Evolutionary conservation across 108 stramenopile species (phyloP).

Genomic region (Heterococcus sp.): DNA sequence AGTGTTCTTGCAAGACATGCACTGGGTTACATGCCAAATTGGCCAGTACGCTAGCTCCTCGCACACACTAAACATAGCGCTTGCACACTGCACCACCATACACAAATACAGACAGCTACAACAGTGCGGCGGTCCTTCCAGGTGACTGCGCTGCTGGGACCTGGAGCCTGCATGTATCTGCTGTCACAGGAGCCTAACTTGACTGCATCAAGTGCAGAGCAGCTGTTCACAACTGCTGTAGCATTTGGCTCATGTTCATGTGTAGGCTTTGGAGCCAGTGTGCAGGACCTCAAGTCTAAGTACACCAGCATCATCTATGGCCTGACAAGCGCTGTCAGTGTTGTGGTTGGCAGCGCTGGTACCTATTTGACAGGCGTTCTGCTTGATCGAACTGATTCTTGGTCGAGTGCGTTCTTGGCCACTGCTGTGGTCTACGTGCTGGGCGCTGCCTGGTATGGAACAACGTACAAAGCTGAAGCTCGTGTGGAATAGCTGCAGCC

Average conservation of each 20-base stretch:
- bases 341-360: constrained; percentile 15
- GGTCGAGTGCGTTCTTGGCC: constrained; percentile 35
- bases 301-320: constrained; percentile 80
- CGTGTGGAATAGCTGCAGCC: too few relatives aligned
- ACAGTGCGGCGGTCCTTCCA: constrained; percentile 73
- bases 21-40: too few relatives aligned
- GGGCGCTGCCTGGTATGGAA: constrained; percentile 4
- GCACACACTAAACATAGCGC: too few relatives aligned
- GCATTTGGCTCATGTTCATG: constrained; percentile 27
- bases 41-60: too few relatives aligned
- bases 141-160: constrained; percentile 69
- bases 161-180: constrained; percentile 62
- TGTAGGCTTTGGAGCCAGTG: constrained; percentile 31
- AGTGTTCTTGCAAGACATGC: too few relatives aligned
- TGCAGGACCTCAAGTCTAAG: constrained; percentile 38
- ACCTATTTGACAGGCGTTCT: constrained; percentile 38
- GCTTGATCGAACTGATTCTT: constrained; percentile 36
- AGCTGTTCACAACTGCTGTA: constrained; percentile 19
- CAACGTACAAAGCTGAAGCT: constrained; percentile 27
- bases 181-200: neutral
- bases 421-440: constrained; percentile 20
- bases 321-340: constrained; percentile 20
- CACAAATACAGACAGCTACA: constrained; percentile 37
- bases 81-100: too few relatives aligned
- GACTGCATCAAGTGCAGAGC: neutral